These are phyloP conservation scores for Picochlorum sp. DNA, from an alignment of 139 green algal species.

Conservation along the genomic window DNA sequence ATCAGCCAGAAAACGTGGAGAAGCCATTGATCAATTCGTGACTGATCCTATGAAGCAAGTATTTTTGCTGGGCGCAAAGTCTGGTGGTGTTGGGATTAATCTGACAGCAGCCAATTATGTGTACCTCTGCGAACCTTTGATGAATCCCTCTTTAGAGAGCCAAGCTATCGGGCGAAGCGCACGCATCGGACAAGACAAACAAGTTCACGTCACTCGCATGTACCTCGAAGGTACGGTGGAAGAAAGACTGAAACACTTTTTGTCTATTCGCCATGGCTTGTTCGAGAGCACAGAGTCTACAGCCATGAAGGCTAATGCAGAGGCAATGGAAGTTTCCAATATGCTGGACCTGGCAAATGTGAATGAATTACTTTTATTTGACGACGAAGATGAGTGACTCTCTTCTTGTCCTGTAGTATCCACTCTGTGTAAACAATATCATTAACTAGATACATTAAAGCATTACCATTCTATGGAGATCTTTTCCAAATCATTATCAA, in stretches of 20 bases:
- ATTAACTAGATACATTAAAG: no score
- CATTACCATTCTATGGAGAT: neutral
- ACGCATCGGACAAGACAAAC: conserved; percentile 9
- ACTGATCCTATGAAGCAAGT: conserved; percentile 11
- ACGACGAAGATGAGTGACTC: no score
- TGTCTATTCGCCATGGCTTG: neutral
- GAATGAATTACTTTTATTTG: neutral
- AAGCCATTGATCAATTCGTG: conserved; percentile 11
- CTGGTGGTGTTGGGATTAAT: conserved; percentile 9
- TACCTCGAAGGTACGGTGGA: conserved; percentile 2
- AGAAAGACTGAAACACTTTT: neutral
- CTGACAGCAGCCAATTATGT: conserved; percentile 13
- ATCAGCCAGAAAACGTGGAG: conserved; percentile 5
- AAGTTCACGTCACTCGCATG: conserved; percentile 10
- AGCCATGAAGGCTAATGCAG: neutral
- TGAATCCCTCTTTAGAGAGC: conserved; percentile 12
- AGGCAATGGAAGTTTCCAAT: neutral
- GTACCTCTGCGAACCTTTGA: conserved; percentile 11
- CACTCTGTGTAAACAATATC: no score
- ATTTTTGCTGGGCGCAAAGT: conserved; percentile 7
- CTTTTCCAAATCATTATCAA: conserved; percentile 33
- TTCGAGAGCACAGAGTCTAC: neutral
- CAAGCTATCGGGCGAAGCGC: conserved; percentile 14
- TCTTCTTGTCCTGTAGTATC: no score
- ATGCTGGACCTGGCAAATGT: neutral